Evolutionary conservation across 768 basidiomycete species (phyloP).

Genomic region (Coprinopsis sp.): DNA sequence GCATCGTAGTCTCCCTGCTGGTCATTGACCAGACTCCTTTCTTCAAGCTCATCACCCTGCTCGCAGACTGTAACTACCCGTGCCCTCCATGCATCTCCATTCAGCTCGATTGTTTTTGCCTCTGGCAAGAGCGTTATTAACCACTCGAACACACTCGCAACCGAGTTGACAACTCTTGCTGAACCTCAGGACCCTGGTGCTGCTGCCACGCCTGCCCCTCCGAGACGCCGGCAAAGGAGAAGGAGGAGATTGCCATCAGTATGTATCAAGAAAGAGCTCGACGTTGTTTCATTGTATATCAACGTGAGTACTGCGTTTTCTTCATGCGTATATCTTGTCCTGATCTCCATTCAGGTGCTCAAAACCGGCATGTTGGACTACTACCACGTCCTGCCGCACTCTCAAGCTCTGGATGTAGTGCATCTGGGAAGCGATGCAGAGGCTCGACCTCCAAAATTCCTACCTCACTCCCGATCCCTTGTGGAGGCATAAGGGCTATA

Average conservation of each 20-base stretch:
- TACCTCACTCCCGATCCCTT: slow-evolving; percentile 93
- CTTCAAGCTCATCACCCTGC: slow-evolving; percentile 73
- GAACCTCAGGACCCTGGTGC: slow-evolving; percentile 65
- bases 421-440: slow-evolving; percentile 96
- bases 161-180: slow-evolving; percentile 56
- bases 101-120: slow-evolving; percentile 70
- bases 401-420: slow-evolving; percentile 96
- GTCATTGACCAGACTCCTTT: slow-evolving; percentile 63
- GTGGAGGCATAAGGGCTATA: slow-evolving; percentile 97
- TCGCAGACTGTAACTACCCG: slow-evolving; percentile 65
- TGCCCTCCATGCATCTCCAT: slow-evolving; percentile 73
- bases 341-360: slow-evolving; percentile 57
- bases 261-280: slow-evolving; percentile 93
- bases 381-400: slow-evolving; percentile 97
- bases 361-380: slow-evolving; percentile 98
- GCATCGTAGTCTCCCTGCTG: slow-evolving; percentile 68
- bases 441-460: slow-evolving; percentile 93
- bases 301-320: slow-evolving; percentile 51
- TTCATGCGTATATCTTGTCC: slow-evolving; percentile 2
- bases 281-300: slow-evolving; percentile 93
- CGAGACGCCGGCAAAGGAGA: slow-evolving; percentile 58
- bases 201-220: slow-evolving; percentile 33
- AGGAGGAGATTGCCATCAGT: slow-evolving; percentile 84
- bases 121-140: slow-evolving; percentile 68
- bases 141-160: slow-evolving; percentile 71